Evolutionary conservation across 106 monocot genomes (phyloP).

Genomic region (Dactylorhiza incarnata): DNA sequence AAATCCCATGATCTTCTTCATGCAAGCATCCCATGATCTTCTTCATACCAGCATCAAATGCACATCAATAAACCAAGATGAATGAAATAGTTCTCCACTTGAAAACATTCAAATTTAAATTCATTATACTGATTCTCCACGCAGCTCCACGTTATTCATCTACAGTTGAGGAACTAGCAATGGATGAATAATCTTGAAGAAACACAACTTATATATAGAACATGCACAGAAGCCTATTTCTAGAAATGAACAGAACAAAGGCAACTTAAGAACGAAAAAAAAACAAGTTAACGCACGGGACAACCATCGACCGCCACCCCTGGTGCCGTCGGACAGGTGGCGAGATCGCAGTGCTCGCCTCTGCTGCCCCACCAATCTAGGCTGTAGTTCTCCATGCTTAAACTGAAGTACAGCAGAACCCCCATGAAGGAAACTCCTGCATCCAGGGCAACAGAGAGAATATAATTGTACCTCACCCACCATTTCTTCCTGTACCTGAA

Average conservation of each 20-base stretch:
- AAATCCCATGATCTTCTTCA: no score
- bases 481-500: constrained; percentile 71
- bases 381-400: constrained; percentile 38
- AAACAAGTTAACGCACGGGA: neutral
- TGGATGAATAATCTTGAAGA: neutral
- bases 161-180: neutral
- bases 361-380: constrained; percentile 52
- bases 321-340: constrained; percentile 49
- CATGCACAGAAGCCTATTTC: neutral
- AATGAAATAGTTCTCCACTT: no score
- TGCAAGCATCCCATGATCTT: no score
- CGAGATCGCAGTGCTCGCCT: constrained; percentile 63
- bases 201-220: neutral
- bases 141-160: neutral
- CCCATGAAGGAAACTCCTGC: constrained; percentile 73
- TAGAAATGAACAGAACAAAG: neutral
- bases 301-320: constrained; percentile 31
- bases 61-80: no score
- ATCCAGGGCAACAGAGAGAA: constrained; percentile 64
- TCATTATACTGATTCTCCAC: neutral
- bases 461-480: constrained; percentile 78
- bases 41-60: no score
- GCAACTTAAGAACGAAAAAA: neutral
- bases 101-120: no score
- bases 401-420: constrained; percentile 49